A percentile compares a stretch with the other conserved stretches of the same genome.
phyloP scores from a whole-genome alignment of 140 eudicot genomes.

The Anethum foeniculum region DNA sequence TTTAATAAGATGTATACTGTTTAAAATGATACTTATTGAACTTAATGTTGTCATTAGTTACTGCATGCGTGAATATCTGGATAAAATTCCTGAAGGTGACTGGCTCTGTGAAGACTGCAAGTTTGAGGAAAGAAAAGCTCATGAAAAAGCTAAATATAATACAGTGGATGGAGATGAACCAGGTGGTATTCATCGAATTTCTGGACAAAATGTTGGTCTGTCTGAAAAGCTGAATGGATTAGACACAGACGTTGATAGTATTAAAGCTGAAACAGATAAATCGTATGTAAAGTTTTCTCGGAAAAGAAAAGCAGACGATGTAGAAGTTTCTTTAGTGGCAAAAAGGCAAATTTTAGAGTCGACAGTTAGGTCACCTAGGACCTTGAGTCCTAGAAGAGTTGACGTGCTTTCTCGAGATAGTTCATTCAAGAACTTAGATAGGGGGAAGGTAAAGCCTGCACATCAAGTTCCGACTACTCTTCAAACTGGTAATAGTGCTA shows the following conservation, averaged over 20 bases:
- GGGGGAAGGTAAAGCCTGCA: slow-evolving; percentile 35
- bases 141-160: slow-evolving; percentile 18
- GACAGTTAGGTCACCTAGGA: slow-evolving; percentile 1
- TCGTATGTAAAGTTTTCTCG: slow-evolving; percentile 28
- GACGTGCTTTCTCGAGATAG: slow-evolving; percentile 31
- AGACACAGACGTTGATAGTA: slow-evolving; percentile 24
- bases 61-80: slow-evolving; percentile 68
- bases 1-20: background rate
- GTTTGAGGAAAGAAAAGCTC: slow-evolving; percentile 28
- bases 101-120: slow-evolving; percentile 95
- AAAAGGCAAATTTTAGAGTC: slow-evolving; percentile 58
- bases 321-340: slow-evolving; percentile 49
- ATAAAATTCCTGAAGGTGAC: slow-evolving; percentile 77
- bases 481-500: slow-evolving; percentile 21
- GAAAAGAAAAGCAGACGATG: slow-evolving; percentile 61
- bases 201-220: slow-evolving; percentile 22
- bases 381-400: slow-evolving; percentile 23
- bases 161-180: slow-evolving; percentile 23
- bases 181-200: slow-evolving; percentile 36
- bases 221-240: slow-evolving; percentile 25
- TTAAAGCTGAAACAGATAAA: slow-evolving; percentile 25
- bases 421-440: slow-evolving; percentile 51
- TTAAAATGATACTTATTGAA: background rate
- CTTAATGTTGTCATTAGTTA: slow-evolving; percentile 35
- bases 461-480: slow-evolving; percentile 33